Conservation (phyloP, 176 grass and related monocot genomes). For the Phoenix roebelenii region DNA sequence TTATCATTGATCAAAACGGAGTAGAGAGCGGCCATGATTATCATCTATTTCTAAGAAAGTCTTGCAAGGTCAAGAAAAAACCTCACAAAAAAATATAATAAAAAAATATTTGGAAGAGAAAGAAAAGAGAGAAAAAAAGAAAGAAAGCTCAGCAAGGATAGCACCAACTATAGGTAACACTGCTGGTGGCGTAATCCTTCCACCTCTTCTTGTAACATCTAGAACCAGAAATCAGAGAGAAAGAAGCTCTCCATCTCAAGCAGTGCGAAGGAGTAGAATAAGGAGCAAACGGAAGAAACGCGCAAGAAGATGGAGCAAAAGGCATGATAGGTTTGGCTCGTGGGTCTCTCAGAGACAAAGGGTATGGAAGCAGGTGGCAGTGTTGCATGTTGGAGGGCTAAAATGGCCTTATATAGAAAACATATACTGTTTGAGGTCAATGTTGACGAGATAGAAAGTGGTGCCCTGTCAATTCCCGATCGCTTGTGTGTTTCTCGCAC, state of each 20-base stretch:
- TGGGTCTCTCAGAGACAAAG: neutral
- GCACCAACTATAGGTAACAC: neutral
- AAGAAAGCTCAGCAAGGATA: slow-evolving; percentile 17
- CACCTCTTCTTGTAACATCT: neutral
- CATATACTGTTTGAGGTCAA: neutral
- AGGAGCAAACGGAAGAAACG: neutral
- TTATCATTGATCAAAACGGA: neutral
- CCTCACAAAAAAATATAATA: neutral
- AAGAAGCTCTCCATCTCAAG: slow-evolving; percentile 3
- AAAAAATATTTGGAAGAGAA: neutral
- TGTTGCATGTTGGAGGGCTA: neutral
- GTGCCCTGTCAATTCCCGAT: slow-evolving; percentile 4
- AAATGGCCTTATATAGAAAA: slow-evolving; percentile 3
- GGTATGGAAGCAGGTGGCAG: neutral
- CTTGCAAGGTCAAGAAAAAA: slow-evolving; percentile 57
- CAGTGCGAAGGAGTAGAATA: neutral
- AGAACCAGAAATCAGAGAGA: neutral
- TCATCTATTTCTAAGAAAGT: neutral
- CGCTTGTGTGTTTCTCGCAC: neutral
- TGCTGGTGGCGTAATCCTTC: neutral
- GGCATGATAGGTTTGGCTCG: neutral
- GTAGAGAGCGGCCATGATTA: neutral
- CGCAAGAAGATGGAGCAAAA: neutral
- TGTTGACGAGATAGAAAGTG: neutral
- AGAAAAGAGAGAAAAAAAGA: neutral